These are phyloP conservation scores for Karstenula rhodostoma DNA, from an alignment of 2,329 filamentous ascomycete species.

Conservation along the genomic window DNA sequence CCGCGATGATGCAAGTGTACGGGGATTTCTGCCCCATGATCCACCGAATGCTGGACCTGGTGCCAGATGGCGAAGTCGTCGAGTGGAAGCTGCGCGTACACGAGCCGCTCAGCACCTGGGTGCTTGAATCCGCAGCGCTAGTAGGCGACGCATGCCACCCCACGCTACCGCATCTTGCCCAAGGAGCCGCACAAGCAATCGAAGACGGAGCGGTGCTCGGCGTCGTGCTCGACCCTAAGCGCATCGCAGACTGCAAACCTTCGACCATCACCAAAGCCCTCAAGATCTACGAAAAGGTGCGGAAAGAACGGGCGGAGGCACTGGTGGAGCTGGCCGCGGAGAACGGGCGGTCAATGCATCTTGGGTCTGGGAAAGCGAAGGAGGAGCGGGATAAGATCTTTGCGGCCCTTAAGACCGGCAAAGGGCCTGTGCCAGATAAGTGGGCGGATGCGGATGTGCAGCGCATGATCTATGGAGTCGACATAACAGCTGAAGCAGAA, in stretches of 20 bases:
- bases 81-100: constrained; percentile 73
- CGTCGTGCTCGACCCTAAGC: constrained; percentile 59
- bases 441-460: constrained; percentile 63
- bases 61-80: constrained; percentile 70
- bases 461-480: constrained; percentile 57
- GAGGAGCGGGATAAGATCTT: constrained; percentile 66
- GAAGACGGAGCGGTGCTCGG: constrained; percentile 68
- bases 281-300: constrained; percentile 63
- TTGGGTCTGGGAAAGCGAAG: constrained; percentile 66
- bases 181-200: constrained; percentile 71
- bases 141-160: constrained; percentile 70
- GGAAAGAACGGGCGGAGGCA: constrained; percentile 64
- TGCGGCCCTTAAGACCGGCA: constrained; percentile 54
- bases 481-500: constrained; percentile 56
- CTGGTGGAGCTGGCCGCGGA: constrained; percentile 66
- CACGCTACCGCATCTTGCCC: constrained; percentile 69
- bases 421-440: constrained; percentile 58
- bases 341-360: constrained; percentile 62
- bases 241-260: constrained; percentile 52
- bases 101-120: constrained; percentile 69
- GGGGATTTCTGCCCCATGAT: constrained; percentile 68
- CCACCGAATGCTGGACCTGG: constrained; percentile 66
- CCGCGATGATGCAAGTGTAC: constrained; percentile 67
- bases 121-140: constrained; percentile 61
- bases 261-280: constrained; percentile 62